Percentiles rank a stretch among this genome's conserved stretches.
Evolutionary conservation across 2,329 filamentous ascomycete genomes (phyloP).

Genomic region (Sporothrix pallida): DNA sequence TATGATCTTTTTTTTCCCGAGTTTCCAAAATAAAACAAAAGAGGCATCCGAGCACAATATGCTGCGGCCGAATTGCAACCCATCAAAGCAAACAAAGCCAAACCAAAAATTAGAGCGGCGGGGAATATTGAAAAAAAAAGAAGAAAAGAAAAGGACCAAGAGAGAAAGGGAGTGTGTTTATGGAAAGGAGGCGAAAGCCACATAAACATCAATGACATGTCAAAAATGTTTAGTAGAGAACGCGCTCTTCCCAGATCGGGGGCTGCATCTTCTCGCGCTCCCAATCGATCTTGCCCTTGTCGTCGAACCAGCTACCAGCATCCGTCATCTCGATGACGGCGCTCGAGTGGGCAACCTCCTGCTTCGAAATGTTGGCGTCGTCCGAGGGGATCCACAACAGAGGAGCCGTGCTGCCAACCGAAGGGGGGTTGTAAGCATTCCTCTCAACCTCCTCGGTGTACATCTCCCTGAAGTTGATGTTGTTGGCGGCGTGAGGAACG

Average conservation of each 20-base stretch:
- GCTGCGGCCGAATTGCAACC: neutral
- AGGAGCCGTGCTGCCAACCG: constrained; percentile 66
- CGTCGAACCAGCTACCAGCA: constrained; percentile 72
- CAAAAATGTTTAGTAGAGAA: constrained; percentile 42
- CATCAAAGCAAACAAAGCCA: neutral
- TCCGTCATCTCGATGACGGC: constrained; percentile 80
- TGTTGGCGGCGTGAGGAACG: constrained; percentile 62
- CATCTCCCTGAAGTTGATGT: constrained; percentile 54
- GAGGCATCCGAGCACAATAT: neutral
- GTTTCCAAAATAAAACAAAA: neutral
- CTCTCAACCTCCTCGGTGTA: constrained; percentile 68
- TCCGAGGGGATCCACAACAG: constrained; percentile 88
- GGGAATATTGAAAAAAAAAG: constrained; percentile 15
- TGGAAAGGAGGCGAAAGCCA: neutral
- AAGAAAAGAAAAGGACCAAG: neutral
- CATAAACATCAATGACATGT: neutral
- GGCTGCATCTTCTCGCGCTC: constrained; percentile 45
- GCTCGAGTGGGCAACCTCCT: constrained; percentile 76
- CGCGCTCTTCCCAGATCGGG: constrained; percentile 48
- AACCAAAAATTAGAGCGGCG: neutral
- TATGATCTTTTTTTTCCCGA: neutral
- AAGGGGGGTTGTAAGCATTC: constrained; percentile 76
- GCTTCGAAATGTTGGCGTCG: constrained; percentile 71
- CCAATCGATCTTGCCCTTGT: constrained; percentile 62
- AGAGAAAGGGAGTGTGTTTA: constrained; percentile 2